phyloP scores from a whole-genome alignment of 1,284 basidiomycete species.

The Gyrodon tennesseensis region DNA sequence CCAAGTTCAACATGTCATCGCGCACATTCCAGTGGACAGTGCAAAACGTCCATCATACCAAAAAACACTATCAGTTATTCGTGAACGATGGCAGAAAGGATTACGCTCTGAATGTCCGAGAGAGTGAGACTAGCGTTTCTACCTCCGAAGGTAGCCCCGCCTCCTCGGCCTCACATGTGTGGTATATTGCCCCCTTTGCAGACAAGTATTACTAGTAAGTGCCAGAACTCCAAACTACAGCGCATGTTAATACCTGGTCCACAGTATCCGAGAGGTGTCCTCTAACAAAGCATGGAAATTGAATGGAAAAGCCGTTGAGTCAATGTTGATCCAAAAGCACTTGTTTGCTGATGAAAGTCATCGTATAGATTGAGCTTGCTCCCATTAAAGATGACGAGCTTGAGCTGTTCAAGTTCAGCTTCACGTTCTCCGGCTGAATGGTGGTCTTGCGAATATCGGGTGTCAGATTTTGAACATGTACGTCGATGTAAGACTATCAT shows the following conservation, averaged over 20 bases:
- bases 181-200: constrained; percentile 10
- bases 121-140: not conserved
- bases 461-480: no score
- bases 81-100: constrained; percentile 21
- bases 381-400: no score
- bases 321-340: no score
- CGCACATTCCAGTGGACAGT: constrained; percentile 14
- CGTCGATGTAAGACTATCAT: no score
- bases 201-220: constrained; percentile 18
- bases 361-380: no score
- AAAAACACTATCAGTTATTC: constrained; percentile 19
- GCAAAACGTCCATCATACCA: constrained; percentile 11
- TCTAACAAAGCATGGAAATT: no score
- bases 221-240: not conserved
- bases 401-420: no score
- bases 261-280: no score
- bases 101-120: constrained; percentile 5
- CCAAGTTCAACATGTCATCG: not conserved
- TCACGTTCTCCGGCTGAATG: no score
- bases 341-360: no score
- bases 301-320: no score
- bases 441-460: no score
- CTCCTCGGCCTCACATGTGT: constrained; percentile 17
- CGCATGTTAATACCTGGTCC: not conserved
- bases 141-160: constrained; percentile 13